Evolutionary conservation across 2,329 filamentous ascomycete species (phyloP).

Genomic region (Ascochyta fabae): DNA sequence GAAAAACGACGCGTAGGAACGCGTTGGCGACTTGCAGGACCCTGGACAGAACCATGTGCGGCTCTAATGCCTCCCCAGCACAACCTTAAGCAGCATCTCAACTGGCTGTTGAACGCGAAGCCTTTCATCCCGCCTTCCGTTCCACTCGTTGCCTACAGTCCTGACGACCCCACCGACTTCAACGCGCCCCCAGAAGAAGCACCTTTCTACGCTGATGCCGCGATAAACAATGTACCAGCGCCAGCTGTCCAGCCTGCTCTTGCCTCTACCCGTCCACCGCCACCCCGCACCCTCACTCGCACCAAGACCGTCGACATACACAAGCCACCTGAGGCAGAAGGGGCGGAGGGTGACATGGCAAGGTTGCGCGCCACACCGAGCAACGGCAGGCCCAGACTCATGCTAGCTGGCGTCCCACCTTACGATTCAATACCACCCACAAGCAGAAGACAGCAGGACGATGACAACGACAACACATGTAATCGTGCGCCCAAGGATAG

Average conservation of each 20-base stretch:
- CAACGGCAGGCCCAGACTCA: slow-evolving; percentile 48
- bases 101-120: slow-evolving; percentile 56
- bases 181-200: slow-evolving; percentile 24
- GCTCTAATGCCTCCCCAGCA: slow-evolving; percentile 54
- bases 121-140: slow-evolving; percentile 52
- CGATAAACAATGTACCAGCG: slow-evolving; percentile 31
- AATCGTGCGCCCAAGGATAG: background rate
- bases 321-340: slow-evolving; percentile 21
- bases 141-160: slow-evolving; percentile 39
- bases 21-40: slow-evolving; percentile 26
- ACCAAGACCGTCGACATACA: slow-evolving; percentile 37
- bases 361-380: slow-evolving; percentile 52
- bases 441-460: slow-evolving; percentile 7
- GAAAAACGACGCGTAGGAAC: slow-evolving; percentile 23
- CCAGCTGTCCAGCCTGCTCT: slow-evolving; percentile 16
- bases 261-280: slow-evolving; percentile 23
- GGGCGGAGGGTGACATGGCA: slow-evolving; percentile 49
- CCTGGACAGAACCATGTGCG: slow-evolving; percentile 32
- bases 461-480: slow-evolving; percentile 1
- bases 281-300: slow-evolving; percentile 27
- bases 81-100: slow-evolving; percentile 57
- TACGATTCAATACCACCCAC: slow-evolving; percentile 13
- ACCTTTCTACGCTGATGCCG: slow-evolving; percentile 15
- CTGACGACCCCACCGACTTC: slow-evolving; percentile 34
- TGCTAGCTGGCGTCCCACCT: slow-evolving; percentile 36